A percentile compares a stretch with the other conserved stretches of the same genome.
Evolutionary conservation across 495 filamentous ascomycete species (phyloP).

Genomic region (Penicillium arizonense): DNA sequence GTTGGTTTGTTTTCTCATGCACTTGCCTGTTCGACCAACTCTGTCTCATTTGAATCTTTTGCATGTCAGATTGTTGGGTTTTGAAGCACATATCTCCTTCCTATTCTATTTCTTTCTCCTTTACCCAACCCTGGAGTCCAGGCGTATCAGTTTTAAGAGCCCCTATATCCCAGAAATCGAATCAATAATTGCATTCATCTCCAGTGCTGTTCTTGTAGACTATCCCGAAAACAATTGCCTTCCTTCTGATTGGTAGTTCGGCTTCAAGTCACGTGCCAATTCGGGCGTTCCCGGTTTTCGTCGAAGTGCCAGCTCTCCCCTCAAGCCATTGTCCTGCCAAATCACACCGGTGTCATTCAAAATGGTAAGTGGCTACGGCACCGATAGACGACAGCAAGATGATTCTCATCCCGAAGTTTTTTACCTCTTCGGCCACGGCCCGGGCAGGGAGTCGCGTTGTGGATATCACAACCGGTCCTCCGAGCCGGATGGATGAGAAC

Average conservation of each 20-base stretch:
- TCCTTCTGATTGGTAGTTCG: slow-evolving; percentile 29
- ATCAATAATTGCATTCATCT: neutral
- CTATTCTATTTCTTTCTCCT: slow-evolving; percentile 9
- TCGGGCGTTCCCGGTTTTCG: slow-evolving; percentile 42
- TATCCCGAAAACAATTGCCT: slow-evolving; percentile 2
- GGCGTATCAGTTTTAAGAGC: slow-evolving; percentile 14
- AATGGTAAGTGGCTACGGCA: neutral
- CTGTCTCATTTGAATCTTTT: slow-evolving; percentile 17
- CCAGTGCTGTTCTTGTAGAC: neutral
- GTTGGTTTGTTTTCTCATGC: slow-evolving; percentile 13
- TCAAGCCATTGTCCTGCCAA: slow-evolving; percentile 30
- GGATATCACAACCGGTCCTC: neutral
- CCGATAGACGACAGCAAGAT: neutral
- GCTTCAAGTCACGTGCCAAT: neutral
- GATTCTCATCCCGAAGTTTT: neutral
- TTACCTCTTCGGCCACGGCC: neutral
- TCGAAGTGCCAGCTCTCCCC: slow-evolving; percentile 32
- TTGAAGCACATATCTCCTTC: slow-evolving; percentile 26
- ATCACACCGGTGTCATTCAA: slow-evolving; percentile 16
- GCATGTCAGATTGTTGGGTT: slow-evolving; percentile 18
- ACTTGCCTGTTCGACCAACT: slow-evolving; percentile 4
- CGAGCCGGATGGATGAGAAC: slow-evolving; percentile 11
- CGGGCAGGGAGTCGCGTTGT: slow-evolving; percentile 8
- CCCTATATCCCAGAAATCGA: neutral
- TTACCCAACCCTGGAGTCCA: slow-evolving; percentile 2